A percentile compares a stretch with the other conserved stretches of the same genome.
phyloP scores from a whole-genome alignment of 768 basidiomycete genomes.

The Suillus subalutaceus region DNA sequence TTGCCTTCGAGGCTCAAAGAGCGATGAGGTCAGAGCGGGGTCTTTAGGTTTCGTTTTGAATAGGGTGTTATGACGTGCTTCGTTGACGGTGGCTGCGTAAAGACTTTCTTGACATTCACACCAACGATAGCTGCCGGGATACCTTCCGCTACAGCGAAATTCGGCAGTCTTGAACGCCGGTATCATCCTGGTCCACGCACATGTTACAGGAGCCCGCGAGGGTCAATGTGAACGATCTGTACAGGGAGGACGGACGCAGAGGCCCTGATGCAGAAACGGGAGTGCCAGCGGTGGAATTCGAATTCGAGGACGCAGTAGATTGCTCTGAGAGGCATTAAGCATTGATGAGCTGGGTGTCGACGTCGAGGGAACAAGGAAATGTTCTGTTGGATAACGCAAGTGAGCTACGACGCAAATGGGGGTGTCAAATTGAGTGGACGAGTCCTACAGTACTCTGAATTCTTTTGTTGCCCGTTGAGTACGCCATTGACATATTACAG shows the following conservation, averaged over 20 bases:
- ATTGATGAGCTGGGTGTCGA: no score
- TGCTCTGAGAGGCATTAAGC: no score
- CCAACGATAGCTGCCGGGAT: conserved; percentile 21
- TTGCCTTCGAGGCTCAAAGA: no score
- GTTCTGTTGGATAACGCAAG: no score
- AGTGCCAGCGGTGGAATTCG: conserved; percentile 30
- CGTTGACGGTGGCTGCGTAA: conserved; percentile 42
- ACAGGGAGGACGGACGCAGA: conserved; percentile 38
- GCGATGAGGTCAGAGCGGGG: conserved; percentile 41
- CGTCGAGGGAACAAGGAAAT: no score
- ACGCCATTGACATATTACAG: no score
- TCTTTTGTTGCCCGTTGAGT: no score
- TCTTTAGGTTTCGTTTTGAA: conserved; percentile 60
- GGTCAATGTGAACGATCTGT: conserved; percentile 29
- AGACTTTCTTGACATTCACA: conserved; percentile 37
- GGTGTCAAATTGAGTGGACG: no score
- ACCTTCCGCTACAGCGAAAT: conserved; percentile 15
- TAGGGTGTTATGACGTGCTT: conserved; percentile 29
- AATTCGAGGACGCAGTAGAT: conserved; percentile 19
- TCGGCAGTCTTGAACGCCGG: neutral
- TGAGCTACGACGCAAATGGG: no score
- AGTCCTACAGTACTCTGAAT: no score
- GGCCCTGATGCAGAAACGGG: conserved; percentile 40
- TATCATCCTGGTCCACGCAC: conserved; percentile 5
- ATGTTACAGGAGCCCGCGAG: conserved; percentile 23